Base-by-base conservation (phyloP, 768 basidiomycete genomes). In the Holtermanniella nyarrowii region DNA sequence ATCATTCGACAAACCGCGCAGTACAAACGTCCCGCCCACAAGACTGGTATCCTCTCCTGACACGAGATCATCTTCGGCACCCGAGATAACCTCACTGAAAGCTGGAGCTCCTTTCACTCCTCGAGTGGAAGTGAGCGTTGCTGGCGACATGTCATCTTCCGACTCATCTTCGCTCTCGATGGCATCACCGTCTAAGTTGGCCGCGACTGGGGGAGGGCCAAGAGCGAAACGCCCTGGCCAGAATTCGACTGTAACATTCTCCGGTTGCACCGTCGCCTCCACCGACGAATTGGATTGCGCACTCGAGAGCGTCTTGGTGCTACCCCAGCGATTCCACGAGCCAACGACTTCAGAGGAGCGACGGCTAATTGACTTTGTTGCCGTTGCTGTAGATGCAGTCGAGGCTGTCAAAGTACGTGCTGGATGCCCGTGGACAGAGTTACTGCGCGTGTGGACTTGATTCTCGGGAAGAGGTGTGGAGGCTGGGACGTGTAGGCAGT, bases 11-110 rank as follows among this genome's bases (percentile, higher is more conserved):
- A 62, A 18, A 5, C 65, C 65, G 23, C 52, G 42, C 4, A 64
- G 27, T 7, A 64, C 45, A 14, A 64, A 44, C 1, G 65, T 67
- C 12, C 65, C 65, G 16, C 65, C 65, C 20, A 64, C 62, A 11
- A 64, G 4, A 7, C 48, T 48, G 3, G 57, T 46, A 20, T 49
- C 31, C 1, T 55, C 55, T 39, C 52, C 42, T 20, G 45, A 26
- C 3, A n/a, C n/a, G n/a, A 48, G 13, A 37, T 48, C 46, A 16
- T 18, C 18, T 26, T 48, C 46, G 13, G 25, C 26, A 37, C 46
- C 46, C 18, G 26, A 31, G 4, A 48, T 12, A 11, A 48, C 20
- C 7, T 14, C 14, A 22, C 23, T 46, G 14, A 10, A 46, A 22
- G n/a, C n/a, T n/a, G n/a, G n/a, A n/a, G n/a, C n/a, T n/a, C n/a